These are phyloP conservation scores for Cladosporium oxysporum DNA, from an alignment of 2,329 filamentous ascomycete genomes.

Conservation along the genomic window DNA sequence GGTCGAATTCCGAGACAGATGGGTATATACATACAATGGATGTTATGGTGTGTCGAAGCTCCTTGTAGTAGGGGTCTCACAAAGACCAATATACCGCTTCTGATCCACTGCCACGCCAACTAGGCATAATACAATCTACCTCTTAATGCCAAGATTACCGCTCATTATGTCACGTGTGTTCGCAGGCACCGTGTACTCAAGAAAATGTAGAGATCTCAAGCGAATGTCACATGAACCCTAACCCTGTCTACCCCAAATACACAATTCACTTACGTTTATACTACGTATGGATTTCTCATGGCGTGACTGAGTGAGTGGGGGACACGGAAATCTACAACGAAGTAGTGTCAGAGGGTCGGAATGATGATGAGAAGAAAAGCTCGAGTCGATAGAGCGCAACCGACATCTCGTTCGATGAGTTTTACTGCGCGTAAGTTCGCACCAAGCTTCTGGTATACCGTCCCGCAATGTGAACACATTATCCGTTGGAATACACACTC, in stretches of 20 bases:
- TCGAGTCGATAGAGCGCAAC: background rate
- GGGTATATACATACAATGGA: too few species aligned
- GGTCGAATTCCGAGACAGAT: too few species aligned
- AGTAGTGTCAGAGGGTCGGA: too few species aligned
- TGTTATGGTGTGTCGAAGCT: too few species aligned
- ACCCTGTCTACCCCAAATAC: background rate
- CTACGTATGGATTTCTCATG: background rate
- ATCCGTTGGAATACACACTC: too few species aligned
- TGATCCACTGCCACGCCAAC: background rate
- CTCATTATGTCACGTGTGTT: background rate
- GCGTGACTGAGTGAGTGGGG: background rate
- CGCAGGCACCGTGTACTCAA: background rate
- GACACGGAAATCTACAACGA: too few species aligned
- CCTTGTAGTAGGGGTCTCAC: background rate
- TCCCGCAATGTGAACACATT: too few species aligned
- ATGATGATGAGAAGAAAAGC: too few species aligned
- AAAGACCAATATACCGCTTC: background rate
- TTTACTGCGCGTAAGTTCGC: background rate
- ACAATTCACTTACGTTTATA: background rate
- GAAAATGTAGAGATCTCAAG: background rate
- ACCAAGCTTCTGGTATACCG: too few species aligned
- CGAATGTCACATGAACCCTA: background rate
- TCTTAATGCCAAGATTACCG: background rate
- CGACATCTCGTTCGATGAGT: background rate
- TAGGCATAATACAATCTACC: fast-evolving